These are phyloP conservation scores for Centrapalus pauciflorus DNA, from an alignment of 129 eudicot species.

Conservation along the genomic window DNA sequence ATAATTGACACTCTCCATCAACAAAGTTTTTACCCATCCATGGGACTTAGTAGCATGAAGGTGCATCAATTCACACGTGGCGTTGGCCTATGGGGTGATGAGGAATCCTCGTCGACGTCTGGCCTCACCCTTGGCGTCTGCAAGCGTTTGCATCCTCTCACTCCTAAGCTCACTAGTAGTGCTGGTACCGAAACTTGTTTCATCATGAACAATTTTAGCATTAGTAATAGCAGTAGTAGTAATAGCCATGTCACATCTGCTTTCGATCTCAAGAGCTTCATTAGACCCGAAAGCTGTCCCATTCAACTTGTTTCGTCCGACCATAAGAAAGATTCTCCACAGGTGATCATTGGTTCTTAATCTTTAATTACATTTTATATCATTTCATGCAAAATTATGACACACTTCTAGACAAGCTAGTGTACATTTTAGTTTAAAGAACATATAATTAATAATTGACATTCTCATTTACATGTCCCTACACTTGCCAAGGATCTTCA, in stretches of 20 bases:
- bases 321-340: slow-evolving; percentile 46
- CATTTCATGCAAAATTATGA: slow-evolving; percentile 14
- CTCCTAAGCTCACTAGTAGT: slow-evolving; percentile 49
- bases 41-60: slow-evolving; percentile 90
- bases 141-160: slow-evolving; percentile 64
- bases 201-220: slow-evolving; percentile 27
- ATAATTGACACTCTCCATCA: slow-evolving; percentile 34
- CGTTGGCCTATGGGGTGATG: slow-evolving; percentile 52
- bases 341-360: slow-evolving; percentile 34
- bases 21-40: slow-evolving; percentile 42
- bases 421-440: slow-evolving; percentile 12
- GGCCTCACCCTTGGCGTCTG: slow-evolving; percentile 42
- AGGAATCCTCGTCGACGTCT: slow-evolving; percentile 57
- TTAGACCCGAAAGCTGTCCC: slow-evolving; percentile 69
- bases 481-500: slow-evolving; percentile 29
- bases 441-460: too few relatives aligned
- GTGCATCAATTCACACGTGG: slow-evolving; percentile 86
- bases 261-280: slow-evolving; percentile 87
- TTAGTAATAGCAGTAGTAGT: slow-evolving; percentile 10
- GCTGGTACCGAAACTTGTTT: slow-evolving; percentile 25
- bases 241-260: slow-evolving; percentile 20
- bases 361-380: not conserved
- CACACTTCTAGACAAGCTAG: slow-evolving; percentile 7
- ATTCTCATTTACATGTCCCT: slow-evolving; percentile 17
- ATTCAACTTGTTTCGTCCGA: slow-evolving; percentile 45